These are phyloP conservation scores for Vaucheria bursata DNA, from an alignment of 352 stramenopile species.

Conservation along the genomic window DNA sequence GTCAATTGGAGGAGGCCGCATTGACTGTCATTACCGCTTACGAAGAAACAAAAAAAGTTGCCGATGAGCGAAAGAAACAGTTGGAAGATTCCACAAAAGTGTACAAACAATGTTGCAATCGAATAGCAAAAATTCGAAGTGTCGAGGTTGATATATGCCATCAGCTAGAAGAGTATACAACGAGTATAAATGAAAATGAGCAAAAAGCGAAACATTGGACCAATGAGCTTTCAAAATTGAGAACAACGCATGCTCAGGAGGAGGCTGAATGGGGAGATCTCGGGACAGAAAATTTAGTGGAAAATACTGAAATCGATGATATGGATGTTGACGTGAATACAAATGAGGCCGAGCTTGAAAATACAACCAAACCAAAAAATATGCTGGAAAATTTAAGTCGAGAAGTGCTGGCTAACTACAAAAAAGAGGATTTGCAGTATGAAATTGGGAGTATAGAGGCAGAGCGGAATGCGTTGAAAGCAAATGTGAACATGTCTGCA, in stretches of 20 bases:
- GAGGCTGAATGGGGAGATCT: conserved; percentile 16
- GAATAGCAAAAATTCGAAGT: conserved; percentile 74
- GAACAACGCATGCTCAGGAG: conserved; percentile 51
- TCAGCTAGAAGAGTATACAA: conserved; percentile 77
- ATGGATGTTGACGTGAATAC: neutral
- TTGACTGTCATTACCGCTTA: conserved; percentile 59
- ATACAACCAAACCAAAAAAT: too few species aligned
- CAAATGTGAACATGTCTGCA: conserved; percentile 74
- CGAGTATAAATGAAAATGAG: conserved; percentile 73
- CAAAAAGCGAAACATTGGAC: conserved; percentile 76
- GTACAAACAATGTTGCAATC: conserved; percentile 74
- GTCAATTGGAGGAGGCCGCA: conserved; percentile 44
- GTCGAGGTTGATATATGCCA: conserved; percentile 83
- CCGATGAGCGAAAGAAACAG: conserved; percentile 70
- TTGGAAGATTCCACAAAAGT: conserved; percentile 57
- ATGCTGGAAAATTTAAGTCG: neutral
- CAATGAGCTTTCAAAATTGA: conserved; percentile 61
- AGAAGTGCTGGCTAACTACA: neutral
- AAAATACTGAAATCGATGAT: neutral
- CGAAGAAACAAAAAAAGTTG: conserved; percentile 74
- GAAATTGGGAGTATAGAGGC: conserved; percentile 51
- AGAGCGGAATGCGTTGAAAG: conserved; percentile 48
- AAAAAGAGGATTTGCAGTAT: conserved; percentile 36
- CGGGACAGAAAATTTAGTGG: neutral
- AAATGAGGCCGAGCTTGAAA: too few species aligned